Evolutionary conservation across 805 yeast genomes (phyloP).

Genomic region (Candida railenensis): DNA sequence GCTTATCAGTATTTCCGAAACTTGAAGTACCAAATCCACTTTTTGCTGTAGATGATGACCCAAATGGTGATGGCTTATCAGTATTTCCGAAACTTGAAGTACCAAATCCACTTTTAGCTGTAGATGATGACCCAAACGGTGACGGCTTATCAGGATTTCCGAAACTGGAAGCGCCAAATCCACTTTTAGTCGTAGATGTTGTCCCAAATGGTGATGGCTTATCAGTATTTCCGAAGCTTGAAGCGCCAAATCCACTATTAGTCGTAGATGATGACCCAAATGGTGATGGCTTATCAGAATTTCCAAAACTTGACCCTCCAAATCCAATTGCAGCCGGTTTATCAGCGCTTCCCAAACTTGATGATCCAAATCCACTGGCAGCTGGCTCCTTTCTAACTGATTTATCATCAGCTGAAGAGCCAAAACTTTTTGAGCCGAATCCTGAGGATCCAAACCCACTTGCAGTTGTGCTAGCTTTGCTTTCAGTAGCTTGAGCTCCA

Average conservation of each 20-base stretch:
- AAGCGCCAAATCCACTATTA: constrained; percentile 3
- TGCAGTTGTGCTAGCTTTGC: not conserved
- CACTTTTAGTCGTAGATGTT: not conserved
- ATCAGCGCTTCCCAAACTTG: constrained; percentile 8
- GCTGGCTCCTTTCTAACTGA: too few species aligned
- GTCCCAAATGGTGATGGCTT: too few species aligned
- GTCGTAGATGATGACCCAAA: not conserved
- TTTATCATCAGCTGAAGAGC: constrained; percentile 2
- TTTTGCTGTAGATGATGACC: constrained; percentile 6
- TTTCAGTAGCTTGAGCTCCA: constrained; percentile 2
- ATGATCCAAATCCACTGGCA: constrained; percentile 5
- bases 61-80: not conserved
- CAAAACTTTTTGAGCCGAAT: constrained; percentile 17
- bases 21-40: constrained; percentile 16
- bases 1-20: too few species aligned
- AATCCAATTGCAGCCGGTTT: not conserved
- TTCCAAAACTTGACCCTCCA: not conserved
- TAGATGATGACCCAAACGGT: not conserved
- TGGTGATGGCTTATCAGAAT: not conserved
- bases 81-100: not conserved
- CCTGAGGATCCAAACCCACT: constrained; percentile 10
- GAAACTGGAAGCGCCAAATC: not conserved
- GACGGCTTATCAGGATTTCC: not conserved
- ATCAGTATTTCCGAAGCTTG: not conserved
- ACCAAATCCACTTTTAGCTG: not conserved